Base-by-base conservation (phyloP, 202 grass and related monocot genomes). In the Setaria italica region DNA sequence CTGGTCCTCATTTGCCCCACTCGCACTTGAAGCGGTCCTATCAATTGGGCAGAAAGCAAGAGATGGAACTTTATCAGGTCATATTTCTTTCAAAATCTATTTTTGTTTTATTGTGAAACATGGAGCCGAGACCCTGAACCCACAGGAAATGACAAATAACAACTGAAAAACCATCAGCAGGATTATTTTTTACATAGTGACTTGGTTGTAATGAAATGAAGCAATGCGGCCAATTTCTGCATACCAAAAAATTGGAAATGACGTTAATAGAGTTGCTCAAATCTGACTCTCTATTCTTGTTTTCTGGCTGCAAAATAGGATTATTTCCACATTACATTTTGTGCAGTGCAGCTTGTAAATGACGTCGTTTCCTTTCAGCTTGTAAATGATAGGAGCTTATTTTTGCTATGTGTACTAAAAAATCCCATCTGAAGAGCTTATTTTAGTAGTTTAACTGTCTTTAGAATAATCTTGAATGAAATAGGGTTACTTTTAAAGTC, bases 31-130 rank as follows among this genome's bases (percentile, higher is more conserved):
- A 91, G 91, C 88, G 66, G 88, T 94, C 68, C 70, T 99, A 80
- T 96, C 96, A 80, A 63, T 94, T 90, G 96, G 96, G 60, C 90
- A 92, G 85, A 99, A 94, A 73, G 90, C 91, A 64, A 96, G 85
- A 91, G 89, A 94, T 85, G 91, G 81, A 85, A 77, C 29, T 74
- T 90, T 88, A 77, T 92, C 93, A 92, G 96, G 96, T 99, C 29
- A 83, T 70, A n/a, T 83, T 65, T 67, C 66, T 75, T 72, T 62
- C 20, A 48, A 47, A 86, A 71, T 39, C 16, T 68, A 45, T 82
- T 76, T 87, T 78, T 57, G 55, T 47, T 90, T 10, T 65, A 32
- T 41, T 84, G 32, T 85, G 43, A 79, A 71, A 37, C 74, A 72
- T 86, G 39, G 71, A 68, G 54, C 3, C 30, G 19, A 81, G 59